A percentile compares a stretch with the other conserved stretches of the same genome.
These are phyloP conservation scores for Acanthamoeba divionensis DNA, from an alignment of 208 protist genomes.

Conservation along the genomic window DNA sequence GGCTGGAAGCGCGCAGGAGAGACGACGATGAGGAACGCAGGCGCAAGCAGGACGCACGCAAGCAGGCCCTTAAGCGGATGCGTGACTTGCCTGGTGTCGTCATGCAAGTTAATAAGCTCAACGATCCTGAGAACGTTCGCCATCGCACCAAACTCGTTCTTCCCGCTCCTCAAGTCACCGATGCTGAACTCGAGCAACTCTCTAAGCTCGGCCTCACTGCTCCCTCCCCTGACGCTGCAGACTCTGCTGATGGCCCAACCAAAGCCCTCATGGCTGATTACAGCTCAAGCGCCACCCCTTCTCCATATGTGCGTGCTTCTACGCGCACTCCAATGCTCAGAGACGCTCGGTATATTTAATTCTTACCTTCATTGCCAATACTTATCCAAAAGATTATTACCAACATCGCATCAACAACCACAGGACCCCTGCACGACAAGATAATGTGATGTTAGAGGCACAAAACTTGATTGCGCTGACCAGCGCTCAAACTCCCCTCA, in stretches of 20 bases:
- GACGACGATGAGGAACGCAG: constrained; percentile 71
- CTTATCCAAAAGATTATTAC: neutral
- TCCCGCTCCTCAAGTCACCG: constrained; percentile 76
- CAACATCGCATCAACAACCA: neutral
- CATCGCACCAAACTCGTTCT: constrained; percentile 73
- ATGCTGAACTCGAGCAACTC: constrained; percentile 70
- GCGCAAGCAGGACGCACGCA: constrained; percentile 76
- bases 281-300: neutral
- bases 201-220: constrained; percentile 60
- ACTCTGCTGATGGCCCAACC: constrained; percentile 34
- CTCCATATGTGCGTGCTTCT: neutral
- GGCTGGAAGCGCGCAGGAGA: constrained; percentile 71
- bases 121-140: constrained; percentile 40
- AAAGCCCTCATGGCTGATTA: constrained; percentile 56
- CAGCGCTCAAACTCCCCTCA: constrained; percentile 78
- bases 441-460: constrained; percentile 78
- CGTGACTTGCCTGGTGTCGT: constrained; percentile 74
- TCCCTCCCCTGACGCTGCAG: neutral
- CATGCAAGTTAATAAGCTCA: constrained; percentile 71
- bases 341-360: constrained; percentile 2
- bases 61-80: constrained; percentile 72
- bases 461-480: constrained; percentile 80
- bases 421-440: constrained; percentile 46
- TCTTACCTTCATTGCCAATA: neutral
- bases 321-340: neutral